Percentiles rank a stretch among this genome's conserved stretches.
phyloP scores from a whole-genome alignment of 1,284 basidiomycete genomes.

The Trichosporon faecale region DNA sequence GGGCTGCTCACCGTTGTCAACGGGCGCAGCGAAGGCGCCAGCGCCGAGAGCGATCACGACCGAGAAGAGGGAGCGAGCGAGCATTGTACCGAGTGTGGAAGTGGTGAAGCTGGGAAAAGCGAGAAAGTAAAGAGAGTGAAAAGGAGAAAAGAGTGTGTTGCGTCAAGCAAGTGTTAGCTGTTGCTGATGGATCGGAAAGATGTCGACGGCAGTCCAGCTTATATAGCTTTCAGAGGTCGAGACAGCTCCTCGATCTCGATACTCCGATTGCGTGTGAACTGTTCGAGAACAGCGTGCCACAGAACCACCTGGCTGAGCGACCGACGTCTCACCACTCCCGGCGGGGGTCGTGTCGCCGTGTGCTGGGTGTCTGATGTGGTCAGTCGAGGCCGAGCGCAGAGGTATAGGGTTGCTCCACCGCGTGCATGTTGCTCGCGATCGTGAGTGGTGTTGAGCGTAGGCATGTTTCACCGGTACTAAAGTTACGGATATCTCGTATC shows the following conservation, averaged over 20 bases:
- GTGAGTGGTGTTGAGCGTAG: background rate
- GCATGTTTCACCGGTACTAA: background rate
- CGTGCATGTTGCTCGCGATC: background rate
- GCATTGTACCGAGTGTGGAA: background rate
- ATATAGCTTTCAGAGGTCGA: background rate
- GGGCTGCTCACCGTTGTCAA: background rate
- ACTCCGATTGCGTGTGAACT: background rate
- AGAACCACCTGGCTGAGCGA: background rate
- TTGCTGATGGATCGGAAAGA: background rate
- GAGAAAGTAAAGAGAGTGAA: background rate
- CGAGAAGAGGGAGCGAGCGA: background rate
- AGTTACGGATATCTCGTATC: constrained; percentile 7
- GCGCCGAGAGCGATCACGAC: constrained; percentile 3
- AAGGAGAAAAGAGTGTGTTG: constrained; percentile 5
- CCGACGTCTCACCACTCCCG: background rate
- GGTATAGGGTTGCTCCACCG: background rate
- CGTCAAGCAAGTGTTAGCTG: background rate
- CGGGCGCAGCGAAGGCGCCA: constrained; percentile 7
- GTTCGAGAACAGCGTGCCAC: background rate
- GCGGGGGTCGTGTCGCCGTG: background rate
- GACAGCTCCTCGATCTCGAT: background rate
- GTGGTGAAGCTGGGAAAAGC: background rate
- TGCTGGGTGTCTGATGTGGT: background rate
- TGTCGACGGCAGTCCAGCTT: background rate
- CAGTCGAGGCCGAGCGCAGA: background rate